phyloP scores from a whole-genome alignment of 1,139 yeast species.

The Scheffersomyces illinoinensis region DNA sequence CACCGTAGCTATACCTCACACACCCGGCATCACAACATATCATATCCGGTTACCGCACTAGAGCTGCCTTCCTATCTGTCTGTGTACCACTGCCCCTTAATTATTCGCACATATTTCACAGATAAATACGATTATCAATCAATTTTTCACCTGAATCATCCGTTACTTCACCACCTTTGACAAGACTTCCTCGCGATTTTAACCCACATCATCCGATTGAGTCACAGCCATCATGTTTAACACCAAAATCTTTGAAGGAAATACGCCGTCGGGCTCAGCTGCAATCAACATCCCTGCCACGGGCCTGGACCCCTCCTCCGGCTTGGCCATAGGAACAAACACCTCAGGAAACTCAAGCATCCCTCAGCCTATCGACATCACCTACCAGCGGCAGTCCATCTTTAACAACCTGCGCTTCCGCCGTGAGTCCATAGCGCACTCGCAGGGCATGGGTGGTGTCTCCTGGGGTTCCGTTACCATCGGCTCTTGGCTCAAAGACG shows the following conservation, averaged over 20 bases:
- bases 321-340: background rate
- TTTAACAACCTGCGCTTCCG: slow-evolving; percentile 47
- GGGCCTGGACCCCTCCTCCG: slow-evolving; percentile 3
- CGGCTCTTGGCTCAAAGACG: slow-evolving; percentile 95
- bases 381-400: slow-evolving; percentile 43
- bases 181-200: background rate
- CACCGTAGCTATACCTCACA: background rate
- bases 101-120: background rate
- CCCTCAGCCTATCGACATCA: slow-evolving; percentile 51
- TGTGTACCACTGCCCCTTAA: background rate
- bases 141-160: background rate
- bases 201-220: background rate
- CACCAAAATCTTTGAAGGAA: slow-evolving; percentile 18
- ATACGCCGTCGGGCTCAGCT: slow-evolving; percentile 14
- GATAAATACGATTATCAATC: background rate
- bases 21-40: background rate
- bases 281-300: slow-evolving; percentile 19
- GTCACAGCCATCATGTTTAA: slow-evolving; percentile 13
- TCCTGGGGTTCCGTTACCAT: slow-evolving; percentile 98
- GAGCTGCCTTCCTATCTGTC: background rate
- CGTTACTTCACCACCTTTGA: background rate
- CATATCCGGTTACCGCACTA: background rate
- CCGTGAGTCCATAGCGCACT: slow-evolving; percentile 90
- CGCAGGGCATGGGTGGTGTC: slow-evolving; percentile 97
- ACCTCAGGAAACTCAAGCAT: slow-evolving; percentile 1